Base-by-base conservation (phyloP, 768 basidiomycete species). In the Symmetrospora coprosmae region DNA sequence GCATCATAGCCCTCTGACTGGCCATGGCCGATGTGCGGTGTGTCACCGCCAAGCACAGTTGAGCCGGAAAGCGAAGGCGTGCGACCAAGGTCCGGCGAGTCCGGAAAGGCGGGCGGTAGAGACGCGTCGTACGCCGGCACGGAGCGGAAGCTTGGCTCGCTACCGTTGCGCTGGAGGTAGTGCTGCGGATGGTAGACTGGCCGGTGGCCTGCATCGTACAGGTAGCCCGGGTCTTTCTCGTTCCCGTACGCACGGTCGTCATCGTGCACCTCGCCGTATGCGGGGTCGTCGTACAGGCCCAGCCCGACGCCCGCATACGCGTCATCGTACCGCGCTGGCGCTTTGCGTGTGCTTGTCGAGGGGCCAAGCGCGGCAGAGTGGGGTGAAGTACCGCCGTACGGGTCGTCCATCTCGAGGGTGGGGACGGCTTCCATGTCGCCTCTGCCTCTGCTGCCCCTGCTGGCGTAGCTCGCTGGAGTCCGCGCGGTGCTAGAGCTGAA, bases 71-170 rank as follows among this genome's bases (percentile, higher is more conserved):
- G 25, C 16, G 43, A 46, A 9, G 43, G 43, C 8, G 43, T 23
- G 11, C 43, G 43, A 23, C n/a, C n/a, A n/a, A n/a, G n/a, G n/a
- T n/a, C n/a, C n/a, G n/a, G n/a, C n/a, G n/a, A 9, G 9, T 46
- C 43, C 43, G 43, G 25, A 23, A 9, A 9, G 9, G 11, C 11
- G 9, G 9, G 43, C 25, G 9, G 43, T 46, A 13, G 16, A 23
- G 13, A 38, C n/a, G 37, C 19, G 51, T 33, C 23, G 37, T 58
- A 58, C 25, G 43, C 37, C 7, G 55, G 55, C 4, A 58, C 55
- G 9, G 41, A 58, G 5, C 23, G n/a, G 23, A 58, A 56, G 25
- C 38, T 45, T 30, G 55, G 55, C 25, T 58, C 55, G 6, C 41
- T 45, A 27, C 19, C 41, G 43, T 58, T 46, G 5, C 43, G 13